A percentile compares a stretch with the other conserved stretches of the same genome.
These are phyloP conservation scores for Antitrichia curtipendula DNA, from an alignment of 225 moss, liverwort and hornwort species.

Conservation along the genomic window DNA sequence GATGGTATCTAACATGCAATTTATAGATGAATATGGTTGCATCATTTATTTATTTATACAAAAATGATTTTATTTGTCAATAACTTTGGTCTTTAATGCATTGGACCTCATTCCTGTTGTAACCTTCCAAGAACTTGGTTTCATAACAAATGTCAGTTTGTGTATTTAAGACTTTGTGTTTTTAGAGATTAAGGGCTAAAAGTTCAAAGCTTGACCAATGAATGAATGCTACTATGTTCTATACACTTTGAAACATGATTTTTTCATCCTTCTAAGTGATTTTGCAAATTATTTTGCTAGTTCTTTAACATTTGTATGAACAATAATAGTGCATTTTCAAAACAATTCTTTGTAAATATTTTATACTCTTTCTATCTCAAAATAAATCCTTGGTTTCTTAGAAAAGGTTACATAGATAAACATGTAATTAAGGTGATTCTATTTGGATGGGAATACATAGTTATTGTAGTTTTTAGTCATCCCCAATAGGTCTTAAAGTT, in stretches of 20 bases:
- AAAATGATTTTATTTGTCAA: not conserved
- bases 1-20: not conserved
- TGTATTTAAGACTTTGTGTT: not conserved
- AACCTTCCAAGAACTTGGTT: not conserved
- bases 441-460: no score
- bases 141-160: not conserved
- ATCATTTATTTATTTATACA: not conserved
- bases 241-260: not conserved
- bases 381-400: no score
- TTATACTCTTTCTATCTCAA: no score
- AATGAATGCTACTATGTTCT: not conserved
- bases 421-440: no score
- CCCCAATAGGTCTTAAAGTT: no score
- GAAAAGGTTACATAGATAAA: no score
- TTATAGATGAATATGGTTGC: not conserved
- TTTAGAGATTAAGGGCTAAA: not conserved
- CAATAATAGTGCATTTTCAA: not conserved
- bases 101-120: not conserved
- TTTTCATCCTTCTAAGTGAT: not conserved
- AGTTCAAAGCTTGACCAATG: not conserved
- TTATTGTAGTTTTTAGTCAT: no score
- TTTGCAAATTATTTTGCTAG: not conserved
- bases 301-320: not conserved
- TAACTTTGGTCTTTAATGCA: not conserved
- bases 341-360: not conserved